A percentile compares a stretch with the other conserved stretches of the same genome.
These are phyloP conservation scores for Tephrocybe sp. DNA, from an alignment of 768 basidiomycete species.

Conservation along the genomic window DNA sequence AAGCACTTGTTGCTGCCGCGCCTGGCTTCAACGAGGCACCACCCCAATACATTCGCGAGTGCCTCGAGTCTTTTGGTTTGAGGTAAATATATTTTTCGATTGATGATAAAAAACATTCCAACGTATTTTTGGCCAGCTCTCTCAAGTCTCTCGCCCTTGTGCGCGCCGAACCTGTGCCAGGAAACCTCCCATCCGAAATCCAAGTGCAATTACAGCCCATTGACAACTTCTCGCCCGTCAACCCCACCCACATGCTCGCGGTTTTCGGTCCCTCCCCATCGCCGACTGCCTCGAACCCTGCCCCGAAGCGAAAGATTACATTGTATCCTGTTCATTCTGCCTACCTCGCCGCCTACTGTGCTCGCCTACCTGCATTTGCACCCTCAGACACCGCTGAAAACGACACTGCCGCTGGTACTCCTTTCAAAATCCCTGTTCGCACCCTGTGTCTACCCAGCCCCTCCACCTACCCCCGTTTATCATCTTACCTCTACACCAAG, in stretches of 20 bases:
- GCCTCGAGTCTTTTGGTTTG: conserved; percentile 42
- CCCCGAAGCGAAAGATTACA: conserved; percentile 31
- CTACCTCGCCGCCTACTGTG: conserved; percentile 67
- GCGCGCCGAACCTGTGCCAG: conserved; percentile 24
- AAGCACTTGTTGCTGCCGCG: conserved; percentile 47
- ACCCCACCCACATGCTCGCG: conserved; percentile 56
- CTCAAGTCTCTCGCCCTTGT: conserved; percentile 39
- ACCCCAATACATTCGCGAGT: conserved; percentile 51
- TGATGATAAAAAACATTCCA: background rate
- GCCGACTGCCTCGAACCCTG: conserved; percentile 10
- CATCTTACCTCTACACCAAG: conserved; percentile 67
- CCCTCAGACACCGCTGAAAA: conserved; percentile 28
- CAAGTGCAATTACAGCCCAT: conserved; percentile 20
- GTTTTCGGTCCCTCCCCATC: conserved; percentile 28
- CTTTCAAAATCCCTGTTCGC: conserved; percentile 50
- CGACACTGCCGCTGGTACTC: conserved; percentile 27
- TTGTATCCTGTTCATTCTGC: conserved; percentile 70
- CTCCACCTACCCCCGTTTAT: conserved; percentile 55
- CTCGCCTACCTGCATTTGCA: conserved; percentile 53
- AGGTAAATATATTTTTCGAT: too few relatives aligned
- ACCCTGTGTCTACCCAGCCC: conserved; percentile 64
- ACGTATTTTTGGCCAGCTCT: too few relatives aligned
- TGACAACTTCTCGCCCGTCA: conserved; percentile 26
- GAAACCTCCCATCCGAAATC: conserved; percentile 42
- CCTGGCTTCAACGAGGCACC: conserved; percentile 46